These are phyloP conservation scores for Bidens hawaiensis DNA, from an alignment of 140 eudicot genomes.

Conservation along the genomic window DNA sequence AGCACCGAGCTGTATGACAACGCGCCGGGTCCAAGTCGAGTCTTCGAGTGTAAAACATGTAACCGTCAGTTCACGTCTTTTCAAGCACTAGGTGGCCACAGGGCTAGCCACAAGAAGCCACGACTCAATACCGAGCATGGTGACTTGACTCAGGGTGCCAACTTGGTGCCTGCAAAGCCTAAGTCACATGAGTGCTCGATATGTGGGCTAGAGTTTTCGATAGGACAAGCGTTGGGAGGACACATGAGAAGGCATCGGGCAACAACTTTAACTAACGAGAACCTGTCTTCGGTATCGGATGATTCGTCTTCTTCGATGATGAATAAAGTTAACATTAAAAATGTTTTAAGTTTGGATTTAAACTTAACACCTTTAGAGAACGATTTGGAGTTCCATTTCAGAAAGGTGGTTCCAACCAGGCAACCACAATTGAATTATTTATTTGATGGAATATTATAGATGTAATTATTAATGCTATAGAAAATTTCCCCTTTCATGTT, in stretches of 20 bases:
- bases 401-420: slow-evolving; percentile 33
- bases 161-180: slow-evolving; percentile 45
- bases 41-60: slow-evolving; percentile 71
- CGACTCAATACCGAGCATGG: slow-evolving; percentile 21
- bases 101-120: slow-evolving; percentile 84
- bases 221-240: slow-evolving; percentile 85
- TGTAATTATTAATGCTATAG: neutral
- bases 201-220: slow-evolving; percentile 63
- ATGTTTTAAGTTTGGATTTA: slow-evolving; percentile 55
- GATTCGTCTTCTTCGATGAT: slow-evolving; percentile 12
- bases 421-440: slow-evolving; percentile 33
- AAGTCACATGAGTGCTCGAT: slow-evolving; percentile 67
- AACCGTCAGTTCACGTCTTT: slow-evolving; percentile 64
- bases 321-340: slow-evolving; percentile 29
- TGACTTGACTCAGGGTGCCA: slow-evolving; percentile 15
- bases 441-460: slow-evolving; percentile 17
- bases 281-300: neutral
- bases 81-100: slow-evolving; percentile 77
- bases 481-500: neutral
- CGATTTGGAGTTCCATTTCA: slow-evolving; percentile 39
- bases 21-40: slow-evolving; percentile 30
- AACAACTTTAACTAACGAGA: slow-evolving; percentile 6
- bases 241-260: slow-evolving; percentile 79
- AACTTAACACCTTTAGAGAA: slow-evolving; percentile 73
- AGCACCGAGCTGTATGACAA: neutral